Base-by-base conservation (phyloP, 768 basidiomycete genomes). In the Mycena venus region DNA sequence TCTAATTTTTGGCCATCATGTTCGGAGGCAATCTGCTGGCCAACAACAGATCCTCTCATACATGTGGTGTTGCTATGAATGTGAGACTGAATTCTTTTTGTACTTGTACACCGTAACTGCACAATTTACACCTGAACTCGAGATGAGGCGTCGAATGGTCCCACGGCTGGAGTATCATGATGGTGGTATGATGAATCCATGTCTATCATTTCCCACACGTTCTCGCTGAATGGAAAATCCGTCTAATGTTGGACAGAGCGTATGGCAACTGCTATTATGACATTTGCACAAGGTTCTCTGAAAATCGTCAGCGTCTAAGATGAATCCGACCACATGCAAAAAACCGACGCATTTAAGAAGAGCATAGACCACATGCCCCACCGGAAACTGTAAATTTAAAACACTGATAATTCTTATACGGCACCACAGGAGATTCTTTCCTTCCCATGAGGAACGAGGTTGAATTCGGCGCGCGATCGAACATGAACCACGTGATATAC, bases 1-100 rank as follows among this genome's bases (percentile, higher is more conserved):
- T 76, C 60, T 76, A 38, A 70, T 49, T 60, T 36, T 34, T 4
- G 17, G 9, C 21, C 11, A 23, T 49, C 44, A 19, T 34, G 15
- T 29, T 14, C n/a, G n/a, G 14, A 19, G 60, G 40, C 11, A 25
- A n/a, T n/a, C n/a, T n/a, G n/a, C n/a, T n/a, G n/a, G n/a, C n/a
- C n/a, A n/a, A n/a, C n/a, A n/a, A n/a, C n/a, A 58, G 25, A 21
- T 23, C 11, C 1, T 27, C 42, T 19, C 25, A 21, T 34, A 31
- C 62, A 63, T 63, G 31, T 42, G 60, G 14, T n/a, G 55, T 63
- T 17, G 56, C n/a, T 47, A 31, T 47, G 62, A 63, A 47, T 49
- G 34, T 60, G 58, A 60, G 58, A 60, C 36, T 36, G 5, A 23
- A 58, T 23, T 60, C 12, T 60, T 25, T 38, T 25, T 25, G 17